A percentile compares a stretch with the other conserved stretches of the same genome.
These are phyloP conservation scores for Aeschynomene evenia DNA, from an alignment of 306 rosid genomes.

Conservation along the genomic window DNA sequence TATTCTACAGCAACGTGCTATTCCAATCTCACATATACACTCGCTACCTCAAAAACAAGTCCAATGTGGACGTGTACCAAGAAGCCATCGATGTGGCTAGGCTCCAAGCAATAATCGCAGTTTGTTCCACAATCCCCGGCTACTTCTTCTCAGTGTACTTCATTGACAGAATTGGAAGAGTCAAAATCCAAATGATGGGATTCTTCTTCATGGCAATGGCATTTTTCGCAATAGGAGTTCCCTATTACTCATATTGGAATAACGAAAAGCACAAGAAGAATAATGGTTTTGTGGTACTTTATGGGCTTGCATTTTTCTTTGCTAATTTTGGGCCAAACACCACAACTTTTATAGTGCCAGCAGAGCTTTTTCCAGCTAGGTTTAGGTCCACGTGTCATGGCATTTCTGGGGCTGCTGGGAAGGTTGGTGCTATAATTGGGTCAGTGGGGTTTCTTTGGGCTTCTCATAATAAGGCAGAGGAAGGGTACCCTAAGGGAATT, in stretches of 20 bases:
- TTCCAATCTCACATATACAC: constrained; percentile 62
- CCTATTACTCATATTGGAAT: constrained; percentile 51
- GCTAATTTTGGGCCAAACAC: constrained; percentile 92
- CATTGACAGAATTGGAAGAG: constrained; percentile 72
- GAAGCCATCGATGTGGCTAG: constrained; percentile 44
- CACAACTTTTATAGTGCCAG: constrained; percentile 76
- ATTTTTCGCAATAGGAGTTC: constrained; percentile 53
- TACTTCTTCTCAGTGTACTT: constrained; percentile 67
- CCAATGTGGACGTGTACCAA: not conserved
- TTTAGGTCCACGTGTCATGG: constrained; percentile 82
- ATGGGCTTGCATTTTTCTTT: constrained; percentile 74
- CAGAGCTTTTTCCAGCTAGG: constrained; percentile 79
- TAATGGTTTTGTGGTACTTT: constrained; percentile 48
- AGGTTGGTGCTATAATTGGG: constrained; percentile 73
- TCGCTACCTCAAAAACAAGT: not conserved
- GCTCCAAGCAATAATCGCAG: constrained; percentile 60
- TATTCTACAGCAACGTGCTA: constrained; percentile 70
- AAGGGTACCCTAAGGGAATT: constrained; percentile 35
- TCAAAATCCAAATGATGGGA: constrained; percentile 62
- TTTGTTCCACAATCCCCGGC: constrained; percentile 70
- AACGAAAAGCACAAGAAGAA: accelerated
- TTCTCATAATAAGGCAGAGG: constrained; percentile 21
- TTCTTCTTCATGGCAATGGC: constrained; percentile 57
- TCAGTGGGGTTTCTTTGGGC: constrained; percentile 62
- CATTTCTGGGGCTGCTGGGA: constrained; percentile 71